phyloP scores from a whole-genome alignment of 2,329 filamentous ascomycete species.

The Gnomoniopsis sp. region DNA sequence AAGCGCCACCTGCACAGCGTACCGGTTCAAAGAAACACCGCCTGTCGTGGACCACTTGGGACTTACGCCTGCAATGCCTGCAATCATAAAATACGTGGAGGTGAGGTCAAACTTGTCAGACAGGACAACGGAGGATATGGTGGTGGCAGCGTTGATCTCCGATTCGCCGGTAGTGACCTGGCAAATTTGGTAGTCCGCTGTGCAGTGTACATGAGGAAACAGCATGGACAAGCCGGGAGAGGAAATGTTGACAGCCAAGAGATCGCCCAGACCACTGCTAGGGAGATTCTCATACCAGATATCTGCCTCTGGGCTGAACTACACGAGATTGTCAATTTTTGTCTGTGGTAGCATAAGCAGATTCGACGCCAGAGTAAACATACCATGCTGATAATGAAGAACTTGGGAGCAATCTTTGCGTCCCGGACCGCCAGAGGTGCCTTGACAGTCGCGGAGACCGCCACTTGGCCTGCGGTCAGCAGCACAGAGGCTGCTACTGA shows the following conservation, averaged over 20 bases:
- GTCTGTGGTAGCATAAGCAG: background rate
- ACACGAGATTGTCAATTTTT: background rate
- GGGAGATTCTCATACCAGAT: conserved; percentile 57
- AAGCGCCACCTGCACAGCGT: conserved; percentile 69
- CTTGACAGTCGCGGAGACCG: conserved; percentile 6
- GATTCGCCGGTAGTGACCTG: conserved; percentile 66
- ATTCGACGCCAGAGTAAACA: conserved; percentile 14
- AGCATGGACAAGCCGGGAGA: conserved; percentile 62
- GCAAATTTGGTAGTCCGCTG: conserved; percentile 57
- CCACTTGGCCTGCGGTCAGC: conserved; percentile 13
- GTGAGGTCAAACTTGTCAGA: conserved; percentile 61
- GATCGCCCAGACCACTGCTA: conserved; percentile 44
- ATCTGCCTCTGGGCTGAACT: conserved; percentile 61
- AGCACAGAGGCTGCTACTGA: conserved; percentile 9
- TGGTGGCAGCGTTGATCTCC: conserved; percentile 72
- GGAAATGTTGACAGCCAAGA: conserved; percentile 55
- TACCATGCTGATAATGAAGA: conserved; percentile 63
- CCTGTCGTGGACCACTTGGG: conserved; percentile 64
- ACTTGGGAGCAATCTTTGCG: conserved; percentile 49
- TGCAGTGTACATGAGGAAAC: conserved; percentile 64
- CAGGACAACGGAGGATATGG: conserved; percentile 60
- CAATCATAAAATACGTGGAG: conserved; percentile 67
- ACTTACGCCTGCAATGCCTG: conserved; percentile 72
- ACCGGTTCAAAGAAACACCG: conserved; percentile 65
- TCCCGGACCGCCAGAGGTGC: conserved; percentile 3